Base-by-base conservation (phyloP, 257 asterid species). In the Capsicum baccatum region DNA sequence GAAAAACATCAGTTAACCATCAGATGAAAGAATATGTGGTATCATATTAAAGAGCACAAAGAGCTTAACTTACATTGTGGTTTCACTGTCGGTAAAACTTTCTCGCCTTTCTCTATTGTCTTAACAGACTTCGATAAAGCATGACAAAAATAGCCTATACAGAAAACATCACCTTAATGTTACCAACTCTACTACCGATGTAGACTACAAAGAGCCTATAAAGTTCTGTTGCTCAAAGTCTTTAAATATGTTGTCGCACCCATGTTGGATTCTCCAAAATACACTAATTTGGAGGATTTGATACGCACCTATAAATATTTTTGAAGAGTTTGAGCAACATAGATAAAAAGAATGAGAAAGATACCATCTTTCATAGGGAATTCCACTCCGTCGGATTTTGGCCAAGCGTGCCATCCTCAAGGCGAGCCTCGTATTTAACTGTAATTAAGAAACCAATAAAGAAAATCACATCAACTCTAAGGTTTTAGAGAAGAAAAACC, bases 51-150 rank as follows among this genome's bases (percentile, higher is more conserved):
- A 14, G 70, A 33, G 37, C 16, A 37, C 37, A 35, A 33, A 1
- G 33, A 37, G 52, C 12, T 66, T 6, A 8, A 80, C 92, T 82
- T 87, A 91, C 92, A 90, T 26, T 85, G 83, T 37, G 95, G 86
- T 73, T 87, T 90, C 26, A 90, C 92, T 0, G 86, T 88, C 81
- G 88, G 42, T 39, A 82, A 69, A 4, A 66, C 92, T 67, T 79
- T 85, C 81, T 92, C 95, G 48, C 90, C 93, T 87, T 92, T 92
- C 85, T 90, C 90, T 93, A 92, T 92, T 13, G 89, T 90, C 85
- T 91, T 92, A 84, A 91, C 84, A 63, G 90, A 93, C 81, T 88
- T 86, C 2, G 91, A 60, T 48, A 89, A 74, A 73, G 95, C 94
- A 84, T 90, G 90, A 85, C 94, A 92, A 86, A 89, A 91, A 85